Conservation (phyloP, 768 basidiomycete species). For the Russula lepida region DNA sequence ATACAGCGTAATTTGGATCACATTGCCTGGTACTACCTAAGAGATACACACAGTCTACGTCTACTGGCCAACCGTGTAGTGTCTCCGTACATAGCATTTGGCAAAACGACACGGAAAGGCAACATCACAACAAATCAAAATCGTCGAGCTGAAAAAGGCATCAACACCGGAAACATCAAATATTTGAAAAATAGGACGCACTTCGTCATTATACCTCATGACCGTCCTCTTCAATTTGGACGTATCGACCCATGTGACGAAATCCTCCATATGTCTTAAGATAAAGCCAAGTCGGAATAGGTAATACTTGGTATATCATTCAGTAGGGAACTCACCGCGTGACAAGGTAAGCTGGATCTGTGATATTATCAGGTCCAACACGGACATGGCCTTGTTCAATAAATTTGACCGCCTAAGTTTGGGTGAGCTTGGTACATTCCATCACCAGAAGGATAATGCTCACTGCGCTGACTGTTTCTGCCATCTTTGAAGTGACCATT, state of each 20-base stretch:
- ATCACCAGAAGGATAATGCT: conserved; percentile 11
- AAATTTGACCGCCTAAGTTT: conserved; percentile 82
- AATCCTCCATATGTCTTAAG: conserved; percentile 92
- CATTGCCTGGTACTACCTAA: no score
- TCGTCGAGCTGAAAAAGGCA: conserved; percentile 68
- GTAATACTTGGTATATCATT: conserved; percentile 5
- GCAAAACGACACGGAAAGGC: not conserved
- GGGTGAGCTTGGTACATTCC: not conserved
- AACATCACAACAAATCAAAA: conserved; percentile 68
- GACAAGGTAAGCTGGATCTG: conserved; percentile 93
- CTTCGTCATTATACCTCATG: conserved; percentile 95
- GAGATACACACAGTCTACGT: not conserved
- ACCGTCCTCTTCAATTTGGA: conserved; percentile 94
- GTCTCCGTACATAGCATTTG: not conserved
- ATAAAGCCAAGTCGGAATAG: not conserved
- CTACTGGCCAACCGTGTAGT: not conserved
- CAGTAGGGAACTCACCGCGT: conserved; percentile 48
- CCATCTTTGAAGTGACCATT: conserved; percentile 90
- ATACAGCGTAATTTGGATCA: no score
- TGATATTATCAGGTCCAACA: conserved; percentile 91
- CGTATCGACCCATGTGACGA: conserved; percentile 98
- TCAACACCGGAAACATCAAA: conserved; percentile 17
- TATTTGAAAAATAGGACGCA: conserved; percentile 27
- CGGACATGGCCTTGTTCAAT: conserved; percentile 98
- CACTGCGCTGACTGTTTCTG: conserved; percentile 89